Base-by-base conservation (phyloP, 192 early-diverging fungal species). In the Polychytrium aggregatum region DNA sequence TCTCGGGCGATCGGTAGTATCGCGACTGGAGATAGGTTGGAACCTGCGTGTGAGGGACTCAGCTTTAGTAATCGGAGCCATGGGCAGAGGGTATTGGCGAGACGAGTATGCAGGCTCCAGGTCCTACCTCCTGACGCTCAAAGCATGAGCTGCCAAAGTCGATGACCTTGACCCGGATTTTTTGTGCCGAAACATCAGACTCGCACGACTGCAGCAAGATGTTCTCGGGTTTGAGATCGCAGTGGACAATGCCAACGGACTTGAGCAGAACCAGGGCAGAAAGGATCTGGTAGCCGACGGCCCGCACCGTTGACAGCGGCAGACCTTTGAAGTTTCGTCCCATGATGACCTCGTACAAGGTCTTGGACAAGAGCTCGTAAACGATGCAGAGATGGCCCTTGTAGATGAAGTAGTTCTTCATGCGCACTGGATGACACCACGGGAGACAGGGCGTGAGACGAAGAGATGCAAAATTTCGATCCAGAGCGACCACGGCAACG, bases 121-220 rank as follows among this genome's bases (percentile, higher is more conserved):
- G 8, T 21, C 29, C 5, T 44, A 68, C 60, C 37, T 35, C 43
- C 48, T 71, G 58, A 27, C 58, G n/a, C 6, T 25, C 34, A 40
- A 71, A 68, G 34, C 67, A 70, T 0, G 58, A 56, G 54, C 62
- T 65, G 22, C 69, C 69, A 53, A 71, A 71, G 35, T 71, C 69
- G 33, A 70, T 70, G 2, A 71, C 48, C 39, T 71, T 70, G 21
- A 71, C 27, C 18, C 18, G 28, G 37, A 17, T 16, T 42, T n/a
- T 26, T 61, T 36, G 7, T n/a, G 28, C 17, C n/a, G 25, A 17
- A 27, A n/a, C 11, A 61, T 18, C 13, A 62, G 33, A 25, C 63
- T 62, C 39, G 47, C 68, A 30, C 28, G 20, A 3, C 34, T 11
- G 7, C 14, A 4, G 4, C 46, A 17, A 40, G 31, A 16, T 30